Base-by-base conservation (phyloP, 1,284 basidiomycete species). In the Puccinia horiana region DNA sequence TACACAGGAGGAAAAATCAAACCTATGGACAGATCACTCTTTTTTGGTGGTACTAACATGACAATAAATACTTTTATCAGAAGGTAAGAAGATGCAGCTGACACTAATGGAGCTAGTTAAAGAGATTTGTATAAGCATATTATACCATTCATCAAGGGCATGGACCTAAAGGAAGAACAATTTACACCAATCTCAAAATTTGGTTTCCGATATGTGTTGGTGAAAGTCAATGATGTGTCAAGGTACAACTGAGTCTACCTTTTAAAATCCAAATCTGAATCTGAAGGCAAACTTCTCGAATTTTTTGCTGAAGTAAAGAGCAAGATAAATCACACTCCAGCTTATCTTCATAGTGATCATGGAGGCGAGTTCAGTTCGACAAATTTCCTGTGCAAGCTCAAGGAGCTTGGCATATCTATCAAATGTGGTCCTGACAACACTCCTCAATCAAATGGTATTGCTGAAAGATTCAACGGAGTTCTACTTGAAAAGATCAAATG, bases 201-300 rank as follows among this genome's bases (percentile, higher is more conserved):
- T 14, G 35, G 52, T 11, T 42, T 58, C 23, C 12, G 37, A 61
- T 72, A 81, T 37, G 40, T 79, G 70, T 12, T 79, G 14, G 44
- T 35, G 26, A 20, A 70, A 5, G 37, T 79, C n/a, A 65, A 79
- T 35, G 76, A 77, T 61, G 56, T 26, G 2, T 63, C 56, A 6
- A 58, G 44, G 8, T 77, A n/a, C 40, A 77, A 77, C 32, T 12
- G 35, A 44, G 44, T 77, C 11, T 77, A 63, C 49, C 61, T 77
- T 4, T 8, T 77, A 1, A 37, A 18, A 16, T 12, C 32, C 2
- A 69, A 69, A 29, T 73, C 70, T 3, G 70, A 73, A 18, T 47
- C 32, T 9, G 26, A 47, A 20, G 14, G 4, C 1, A 44, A 44
- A 52, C 5, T 73, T 11, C 23, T 73, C 1, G 20, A 11, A 3